Evolutionary conservation across 371 early-diverging fungal species (phyloP).

Genomic region (Circinella umbellata): DNA sequence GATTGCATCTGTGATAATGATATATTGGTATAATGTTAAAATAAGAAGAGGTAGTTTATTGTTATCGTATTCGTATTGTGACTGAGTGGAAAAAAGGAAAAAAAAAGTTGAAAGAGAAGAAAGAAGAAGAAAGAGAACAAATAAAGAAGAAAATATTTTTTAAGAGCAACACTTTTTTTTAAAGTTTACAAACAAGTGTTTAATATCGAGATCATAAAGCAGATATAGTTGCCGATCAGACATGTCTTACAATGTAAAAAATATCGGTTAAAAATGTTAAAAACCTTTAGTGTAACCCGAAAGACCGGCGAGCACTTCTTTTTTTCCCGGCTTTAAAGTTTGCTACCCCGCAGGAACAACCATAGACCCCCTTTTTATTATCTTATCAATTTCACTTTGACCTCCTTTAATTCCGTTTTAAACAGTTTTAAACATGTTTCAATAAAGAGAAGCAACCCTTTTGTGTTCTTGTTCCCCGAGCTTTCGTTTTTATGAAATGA

Average conservation of each 20-base stretch:
- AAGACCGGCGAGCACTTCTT: neutral
- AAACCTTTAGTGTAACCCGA: conserved; percentile 5
- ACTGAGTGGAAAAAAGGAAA: neutral
- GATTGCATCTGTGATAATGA: neutral
- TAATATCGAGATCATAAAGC: conserved; percentile 16
- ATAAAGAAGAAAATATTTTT: conserved; percentile 13
- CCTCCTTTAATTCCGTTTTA: neutral
- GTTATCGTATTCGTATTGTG: too few relatives aligned
- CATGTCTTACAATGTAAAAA: conserved; percentile 2
- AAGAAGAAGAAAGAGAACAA: conserved; percentile 9
- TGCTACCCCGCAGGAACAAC: too few relatives aligned
- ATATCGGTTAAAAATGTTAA: conserved; percentile 8
- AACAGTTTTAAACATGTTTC: neutral
- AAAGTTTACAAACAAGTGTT: conserved; percentile 10
- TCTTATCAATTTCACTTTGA: neutral
- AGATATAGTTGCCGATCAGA: conserved; percentile 17
- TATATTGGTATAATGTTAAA: too few relatives aligned
- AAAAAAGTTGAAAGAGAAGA: conserved; percentile 1
- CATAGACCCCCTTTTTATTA: neutral
- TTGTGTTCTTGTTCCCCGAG: neutral
- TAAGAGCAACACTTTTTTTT: neutral
- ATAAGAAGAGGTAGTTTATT: neutral
- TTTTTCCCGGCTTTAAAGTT: too few relatives aligned
- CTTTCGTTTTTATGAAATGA: too few relatives aligned
- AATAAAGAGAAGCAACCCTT: neutral